A percentile compares a stretch with the other conserved stretches of the same genome.
phyloP scores from a whole-genome alignment of 805 yeast genomes.

The Candida odintsovae region DNA sequence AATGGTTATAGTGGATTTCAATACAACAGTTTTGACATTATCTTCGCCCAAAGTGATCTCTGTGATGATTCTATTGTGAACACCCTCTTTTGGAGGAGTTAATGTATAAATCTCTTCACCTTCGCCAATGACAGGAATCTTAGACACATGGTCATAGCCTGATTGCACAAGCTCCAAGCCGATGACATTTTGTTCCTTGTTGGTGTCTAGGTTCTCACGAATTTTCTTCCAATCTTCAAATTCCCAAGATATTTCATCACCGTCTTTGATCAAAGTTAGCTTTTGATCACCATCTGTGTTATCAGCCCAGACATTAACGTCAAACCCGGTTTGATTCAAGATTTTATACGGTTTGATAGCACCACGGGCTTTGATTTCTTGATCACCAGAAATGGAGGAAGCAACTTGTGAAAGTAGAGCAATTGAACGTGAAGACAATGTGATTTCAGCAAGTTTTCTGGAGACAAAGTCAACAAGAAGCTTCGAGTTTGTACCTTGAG shows the following conservation, averaged over 20 bases:
- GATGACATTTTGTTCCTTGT: constrained; percentile 52
- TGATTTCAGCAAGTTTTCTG: constrained; percentile 68
- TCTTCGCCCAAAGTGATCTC: constrained; percentile 67
- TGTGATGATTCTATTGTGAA: constrained; percentile 71
- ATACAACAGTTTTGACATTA: constrained; percentile 69
- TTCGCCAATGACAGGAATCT: constrained; percentile 68
- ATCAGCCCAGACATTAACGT: constrained; percentile 80
- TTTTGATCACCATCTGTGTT: constrained; percentile 22
- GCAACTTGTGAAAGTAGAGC: constrained; percentile 70
- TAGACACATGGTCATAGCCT: constrained; percentile 45
- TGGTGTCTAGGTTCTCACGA: constrained; percentile 72
- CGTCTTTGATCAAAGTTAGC: constrained; percentile 36
- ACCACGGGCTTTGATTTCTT: constrained; percentile 59
- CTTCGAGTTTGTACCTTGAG: constrained; percentile 38
- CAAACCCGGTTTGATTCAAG: constrained; percentile 78
- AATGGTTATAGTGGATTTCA: constrained; percentile 70
- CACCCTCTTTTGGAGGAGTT: constrained; percentile 51
- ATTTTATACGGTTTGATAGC: constrained; percentile 78
- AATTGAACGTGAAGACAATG: constrained; percentile 76
- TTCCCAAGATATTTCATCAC: constrained; percentile 67
- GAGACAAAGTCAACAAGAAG: constrained; percentile 67
- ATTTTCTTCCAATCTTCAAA: constrained; percentile 91
- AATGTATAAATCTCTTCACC: constrained; percentile 76
- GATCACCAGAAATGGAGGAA: constrained; percentile 47
- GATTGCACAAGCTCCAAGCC: constrained; percentile 58